Evolutionary conservation across 169 alveolate genomes (phyloP).

Genomic region (Eimeria acervulina): DNA sequence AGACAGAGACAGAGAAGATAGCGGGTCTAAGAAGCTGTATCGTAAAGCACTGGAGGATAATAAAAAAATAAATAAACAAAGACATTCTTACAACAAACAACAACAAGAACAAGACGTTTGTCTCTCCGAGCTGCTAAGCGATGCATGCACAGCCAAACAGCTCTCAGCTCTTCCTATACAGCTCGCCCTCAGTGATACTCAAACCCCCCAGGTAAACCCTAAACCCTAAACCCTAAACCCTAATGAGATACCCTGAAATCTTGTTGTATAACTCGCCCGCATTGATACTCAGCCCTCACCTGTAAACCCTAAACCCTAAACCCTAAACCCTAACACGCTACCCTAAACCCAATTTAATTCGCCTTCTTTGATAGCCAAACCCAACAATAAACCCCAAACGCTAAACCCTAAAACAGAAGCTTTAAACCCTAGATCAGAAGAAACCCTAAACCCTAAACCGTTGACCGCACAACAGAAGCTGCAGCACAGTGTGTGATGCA

Average conservation of each 20-base stretch:
- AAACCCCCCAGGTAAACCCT: conserved; percentile 4
- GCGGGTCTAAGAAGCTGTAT: not conserved
- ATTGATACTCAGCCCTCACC: not conserved
- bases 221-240: conserved; percentile 25
- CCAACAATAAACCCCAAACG: not conserved
- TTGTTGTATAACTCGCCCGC: too few relatives aligned
- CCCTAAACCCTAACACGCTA: conserved; percentile 40
- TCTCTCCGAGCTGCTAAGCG: not conserved
- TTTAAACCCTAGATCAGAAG: not conserved
- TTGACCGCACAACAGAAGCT: too few relatives aligned
- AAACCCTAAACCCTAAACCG: not conserved
- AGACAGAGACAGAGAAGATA: not conserved
- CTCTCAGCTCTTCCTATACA: not conserved
- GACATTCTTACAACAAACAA: too few relatives aligned
- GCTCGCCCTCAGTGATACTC: not conserved
- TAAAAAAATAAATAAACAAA: too few relatives aligned
- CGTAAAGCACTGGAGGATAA: not conserved
- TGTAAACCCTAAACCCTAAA: conserved; percentile 10
- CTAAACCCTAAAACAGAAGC: not conserved
- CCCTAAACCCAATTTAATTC: conserved; percentile 35
- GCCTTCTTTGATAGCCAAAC: too few relatives aligned
- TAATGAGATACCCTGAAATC: not conserved
- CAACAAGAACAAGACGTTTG: not conserved
- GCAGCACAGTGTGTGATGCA: too few relatives aligned
- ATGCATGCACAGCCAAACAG: not conserved